phyloP scores from a whole-genome alignment of 345 rosid genomes.

The Euphorbia pulcherrima region DNA sequence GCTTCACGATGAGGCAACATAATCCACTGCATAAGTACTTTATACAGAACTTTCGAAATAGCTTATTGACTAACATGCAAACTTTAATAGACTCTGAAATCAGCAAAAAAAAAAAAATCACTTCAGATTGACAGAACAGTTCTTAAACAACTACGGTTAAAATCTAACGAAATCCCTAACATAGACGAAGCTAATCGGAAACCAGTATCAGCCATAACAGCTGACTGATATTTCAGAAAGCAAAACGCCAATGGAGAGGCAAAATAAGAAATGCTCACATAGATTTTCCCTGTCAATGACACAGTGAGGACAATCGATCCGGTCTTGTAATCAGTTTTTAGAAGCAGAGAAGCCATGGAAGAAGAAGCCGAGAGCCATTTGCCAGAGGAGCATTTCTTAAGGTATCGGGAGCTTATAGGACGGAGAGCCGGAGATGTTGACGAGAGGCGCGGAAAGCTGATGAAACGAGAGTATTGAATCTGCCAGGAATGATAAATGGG shows the following conservation, averaged over 20 bases:
- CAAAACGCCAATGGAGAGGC: not conserved
- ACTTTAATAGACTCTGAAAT: not conserved
- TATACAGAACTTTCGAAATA: not conserved
- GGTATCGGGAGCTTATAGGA: not conserved
- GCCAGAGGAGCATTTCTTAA: not conserved
- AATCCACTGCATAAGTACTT: not conserved
- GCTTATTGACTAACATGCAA: not conserved
- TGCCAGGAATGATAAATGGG: constrained; percentile 3
- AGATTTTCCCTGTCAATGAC: constrained; percentile 12
- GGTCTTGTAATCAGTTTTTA: not conserved
- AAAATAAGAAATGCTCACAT: constrained; percentile 13
- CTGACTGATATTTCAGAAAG: not conserved
- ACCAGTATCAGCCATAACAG: not conserved
- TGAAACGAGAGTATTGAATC: constrained; percentile 21
- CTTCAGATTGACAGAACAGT: not conserved
- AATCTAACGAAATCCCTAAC: not conserved
- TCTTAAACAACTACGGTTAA: too few species aligned
- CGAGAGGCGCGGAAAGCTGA: constrained; percentile 6
- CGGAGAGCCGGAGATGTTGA: not conserved
- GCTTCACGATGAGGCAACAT: not conserved
- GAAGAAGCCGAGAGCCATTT: constrained; percentile 20
- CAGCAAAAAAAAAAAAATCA: not conserved
- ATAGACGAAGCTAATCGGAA: not conserved
- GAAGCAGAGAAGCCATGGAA: constrained; percentile 15
- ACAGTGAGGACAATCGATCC: constrained; percentile 4